Base-by-base conservation (phyloP, 306 rosid species). In the Adenanthera pavonina region DNA sequence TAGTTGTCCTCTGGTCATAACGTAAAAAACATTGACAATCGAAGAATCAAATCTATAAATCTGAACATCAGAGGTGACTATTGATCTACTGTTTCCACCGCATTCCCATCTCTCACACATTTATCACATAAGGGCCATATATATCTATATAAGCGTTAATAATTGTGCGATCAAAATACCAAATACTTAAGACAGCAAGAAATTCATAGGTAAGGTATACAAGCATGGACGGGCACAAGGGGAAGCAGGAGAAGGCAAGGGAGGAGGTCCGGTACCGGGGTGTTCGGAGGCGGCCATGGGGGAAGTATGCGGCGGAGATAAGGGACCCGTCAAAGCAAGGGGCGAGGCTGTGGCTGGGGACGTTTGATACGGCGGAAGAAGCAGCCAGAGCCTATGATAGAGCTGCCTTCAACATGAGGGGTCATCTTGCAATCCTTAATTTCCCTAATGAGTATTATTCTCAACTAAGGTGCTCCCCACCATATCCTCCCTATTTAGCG, bases 291-390 rank as follows among this genome's bases (percentile, higher is more conserved):
- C 64, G 97, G 86, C 97, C 97, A 0, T 93, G 94, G 97, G 97
- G 97, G 69, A 93, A 93, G 86, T 93, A 87, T 2, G 97, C 95
- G 8, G 88, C 97, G n/a, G 96, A 91, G 88, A 93, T 93, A 62
- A 83, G 97, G 65, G 97, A 93, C 72, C 94, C 97, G 0, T 67
- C 94, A 0, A 91, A 82, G 86, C 94, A 89, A 71, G 95, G 95
- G 40, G 89, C 95, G n/a, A 85, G 95, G 77, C 56, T 72, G 54
- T 93, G 97, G 95, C 78, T 93, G n/a, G 97, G 97, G 25, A 93
- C 97, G 17, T 91, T 91, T 51, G 95, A 93, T 68, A 91, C 95
- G 0, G 97, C 95, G 2, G 97, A 93, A 68, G 92, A 91, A 51
- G 97, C 95, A 9, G 97, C 97, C 2, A 69, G 95, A 59, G 97